A percentile compares a stretch with the other conserved stretches of the same genome.
Conservation (phyloP, 495 filamentous ascomycete genomes). For the Hypoxylon crocopeplum region DNA sequence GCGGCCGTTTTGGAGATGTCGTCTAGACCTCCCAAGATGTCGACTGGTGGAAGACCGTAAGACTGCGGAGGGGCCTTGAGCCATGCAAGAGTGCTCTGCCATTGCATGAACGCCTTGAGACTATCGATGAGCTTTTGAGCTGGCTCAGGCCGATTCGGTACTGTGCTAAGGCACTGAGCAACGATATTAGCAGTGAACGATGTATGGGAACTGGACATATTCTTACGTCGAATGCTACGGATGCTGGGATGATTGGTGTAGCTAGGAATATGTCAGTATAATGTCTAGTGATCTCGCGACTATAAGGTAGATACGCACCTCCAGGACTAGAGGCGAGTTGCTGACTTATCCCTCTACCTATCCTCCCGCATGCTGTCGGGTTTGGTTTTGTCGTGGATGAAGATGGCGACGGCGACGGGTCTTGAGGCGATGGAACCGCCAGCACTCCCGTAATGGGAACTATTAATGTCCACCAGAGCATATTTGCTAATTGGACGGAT, state of each 20-base stretch:
- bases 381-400: slow-evolving; percentile 15
- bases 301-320: slow-evolving; percentile 15
- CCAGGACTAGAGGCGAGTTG: slow-evolving; percentile 25
- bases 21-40: slow-evolving; percentile 50
- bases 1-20: slow-evolving; percentile 37
- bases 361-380: slow-evolving; percentile 35
- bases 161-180: slow-evolving; percentile 38
- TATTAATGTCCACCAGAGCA: slow-evolving; percentile 13
- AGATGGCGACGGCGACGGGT: slow-evolving; percentile 1
- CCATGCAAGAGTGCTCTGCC: slow-evolving; percentile 52
- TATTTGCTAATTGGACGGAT: slow-evolving; percentile 2
- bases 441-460: slow-evolving; percentile 10
- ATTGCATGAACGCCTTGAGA: slow-evolving; percentile 42
- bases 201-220: too few relatives aligned
- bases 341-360: slow-evolving; percentile 30
- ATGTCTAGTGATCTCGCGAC: too few relatives aligned
- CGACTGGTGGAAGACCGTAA: slow-evolving; percentile 47
- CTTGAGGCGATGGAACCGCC: slow-evolving; percentile 35
- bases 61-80: slow-evolving; percentile 51
- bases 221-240: slow-evolving; percentile 28
- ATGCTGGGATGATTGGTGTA: slow-evolving; percentile 37
- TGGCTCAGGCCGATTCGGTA: slow-evolving; percentile 41
- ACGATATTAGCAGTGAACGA: too few relatives aligned
- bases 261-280: slow-evolving; percentile 14
- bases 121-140: slow-evolving; percentile 44